phyloP scores from a whole-genome alignment of 2,329 filamentous ascomycete genomes.

The Exophiala viscosa region DNA sequence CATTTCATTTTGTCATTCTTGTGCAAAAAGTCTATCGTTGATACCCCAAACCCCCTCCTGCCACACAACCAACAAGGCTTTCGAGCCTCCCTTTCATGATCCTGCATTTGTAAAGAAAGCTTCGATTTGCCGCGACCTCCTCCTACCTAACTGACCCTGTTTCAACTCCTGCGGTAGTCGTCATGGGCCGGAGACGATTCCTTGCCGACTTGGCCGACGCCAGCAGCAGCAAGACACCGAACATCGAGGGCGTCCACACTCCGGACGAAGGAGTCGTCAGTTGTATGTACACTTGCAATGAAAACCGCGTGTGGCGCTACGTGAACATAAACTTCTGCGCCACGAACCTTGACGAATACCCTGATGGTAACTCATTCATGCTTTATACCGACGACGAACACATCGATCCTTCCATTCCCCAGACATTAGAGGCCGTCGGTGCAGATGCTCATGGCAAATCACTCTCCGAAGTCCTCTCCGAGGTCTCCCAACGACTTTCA shows the following conservation, averaged over 20 bases:
- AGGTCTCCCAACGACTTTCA: slow-evolving; percentile 27
- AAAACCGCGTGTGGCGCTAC: background rate
- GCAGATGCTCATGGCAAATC: slow-evolving; percentile 31
- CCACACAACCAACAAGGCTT: too few relatives aligned
- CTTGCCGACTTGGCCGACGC: slow-evolving; percentile 54
- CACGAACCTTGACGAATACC: slow-evolving; percentile 59
- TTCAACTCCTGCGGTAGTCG: slow-evolving; percentile 10
- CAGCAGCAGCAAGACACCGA: slow-evolving; percentile 36
- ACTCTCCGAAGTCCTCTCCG: slow-evolving; percentile 28
- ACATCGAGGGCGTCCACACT: slow-evolving; percentile 54
- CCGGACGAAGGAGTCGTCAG: slow-evolving; percentile 71
- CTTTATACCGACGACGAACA: slow-evolving; percentile 43
- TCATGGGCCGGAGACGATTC: slow-evolving; percentile 66
- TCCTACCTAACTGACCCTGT: too few relatives aligned
- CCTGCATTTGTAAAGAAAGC: too few relatives aligned
- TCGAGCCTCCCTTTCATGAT: too few relatives aligned
- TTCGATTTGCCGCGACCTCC: too few relatives aligned
- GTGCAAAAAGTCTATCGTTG: too few relatives aligned
- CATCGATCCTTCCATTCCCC: slow-evolving; percentile 29
- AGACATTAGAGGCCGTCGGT: slow-evolving; percentile 21
- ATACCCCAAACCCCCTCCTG: too few relatives aligned
- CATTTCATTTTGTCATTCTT: too few relatives aligned
- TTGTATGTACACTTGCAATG: slow-evolving; percentile 52
- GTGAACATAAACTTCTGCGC: slow-evolving; percentile 20
- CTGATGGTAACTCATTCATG: slow-evolving; percentile 49